Conservation (phyloP, 306 rosid genomes). For the Canavalia gladiata region DNA sequence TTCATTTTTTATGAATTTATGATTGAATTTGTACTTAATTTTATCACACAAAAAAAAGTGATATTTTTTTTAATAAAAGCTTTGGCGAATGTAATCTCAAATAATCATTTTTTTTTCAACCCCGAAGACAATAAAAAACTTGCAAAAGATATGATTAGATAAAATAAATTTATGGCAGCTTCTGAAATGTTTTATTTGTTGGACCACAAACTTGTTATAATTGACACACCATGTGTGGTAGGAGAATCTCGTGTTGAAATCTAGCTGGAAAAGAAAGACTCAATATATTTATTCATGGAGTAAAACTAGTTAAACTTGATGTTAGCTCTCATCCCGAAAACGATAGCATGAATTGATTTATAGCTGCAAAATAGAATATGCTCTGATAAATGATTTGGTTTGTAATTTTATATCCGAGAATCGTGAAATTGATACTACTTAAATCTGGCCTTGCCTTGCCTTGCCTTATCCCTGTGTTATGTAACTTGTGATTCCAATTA, state of each 20-base stretch:
- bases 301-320: slow-evolving; percentile 19
- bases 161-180: background rate
- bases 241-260: slow-evolving; percentile 30
- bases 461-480: background rate
- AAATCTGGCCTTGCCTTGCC: slow-evolving; percentile 4
- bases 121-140: no score
- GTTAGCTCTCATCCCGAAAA: slow-evolving; percentile 31
- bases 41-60: background rate
- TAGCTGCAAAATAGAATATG: slow-evolving; percentile 25
- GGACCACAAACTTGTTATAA: slow-evolving; percentile 46
- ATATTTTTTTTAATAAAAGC: background rate
- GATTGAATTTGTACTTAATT: background rate
- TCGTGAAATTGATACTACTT: slow-evolving; percentile 16
- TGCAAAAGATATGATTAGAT: no score
- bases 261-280: slow-evolving; percentile 15
- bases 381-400: background rate
- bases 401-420: background rate
- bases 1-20: background rate
- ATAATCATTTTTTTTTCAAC: background rate
- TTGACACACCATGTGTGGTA: slow-evolving; percentile 47
- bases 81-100: background rate
- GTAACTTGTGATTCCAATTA: slow-evolving; percentile 21
- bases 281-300: background rate
- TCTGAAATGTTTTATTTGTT: slow-evolving; percentile 28
- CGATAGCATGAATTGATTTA: background rate